Evolutionary conservation across 2,329 filamentous ascomycete genomes (phyloP), one percentile per base, ranked within the genome.

Genomic region (Aureobasidium sp.): DNA sequence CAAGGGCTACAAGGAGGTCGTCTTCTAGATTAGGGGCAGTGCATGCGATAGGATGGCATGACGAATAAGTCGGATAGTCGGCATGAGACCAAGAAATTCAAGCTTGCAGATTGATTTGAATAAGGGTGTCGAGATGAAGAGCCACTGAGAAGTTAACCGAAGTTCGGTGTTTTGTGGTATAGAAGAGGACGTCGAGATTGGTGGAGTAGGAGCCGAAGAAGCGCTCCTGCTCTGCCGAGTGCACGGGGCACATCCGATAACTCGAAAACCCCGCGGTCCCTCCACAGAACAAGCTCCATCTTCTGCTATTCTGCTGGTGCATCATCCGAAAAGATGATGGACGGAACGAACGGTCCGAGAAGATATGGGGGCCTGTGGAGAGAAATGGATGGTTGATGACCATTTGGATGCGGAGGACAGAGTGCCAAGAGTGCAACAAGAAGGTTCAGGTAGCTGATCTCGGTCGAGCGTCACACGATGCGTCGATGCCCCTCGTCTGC

Each of bases 1-100:
- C 7, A 47, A 37, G 26, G 61, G 61, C 13, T 63, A 59, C 52
- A 58, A 55, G 37, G 61, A 63, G 61, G 27, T 59, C 42, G 61
- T 51, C 26, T 57, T 57, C n/a, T 62, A 57, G 53, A 32, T 36
- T 13, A 32, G 23, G 20, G 20, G 27, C 10, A 27, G 23, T 5
- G 10, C 20, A 23, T 58, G 55, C 8, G 29, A 29, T 29, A 27
- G 8, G 12, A 15, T 34, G 39, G 12, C 52, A 47, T 47, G 42
- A 37, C 29, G 20, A 20, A 48, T 17, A 42, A 58, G 15, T 27
- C n/a, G 42, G 29, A 5, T 58, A 39, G 34, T 26, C 55, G 42
- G 55, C 41, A 58, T 9, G 53, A 15, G 12, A 52, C 5, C 50
- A 17, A 39, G 34, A 39, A 12, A 39, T 20, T 5, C 6, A 27